A percentile compares a stretch with the other conserved stretches of the same genome.
phyloP scores from a whole-genome alignment of 192 early-diverging fungal species.

The Dissophora ornata region DNA sequence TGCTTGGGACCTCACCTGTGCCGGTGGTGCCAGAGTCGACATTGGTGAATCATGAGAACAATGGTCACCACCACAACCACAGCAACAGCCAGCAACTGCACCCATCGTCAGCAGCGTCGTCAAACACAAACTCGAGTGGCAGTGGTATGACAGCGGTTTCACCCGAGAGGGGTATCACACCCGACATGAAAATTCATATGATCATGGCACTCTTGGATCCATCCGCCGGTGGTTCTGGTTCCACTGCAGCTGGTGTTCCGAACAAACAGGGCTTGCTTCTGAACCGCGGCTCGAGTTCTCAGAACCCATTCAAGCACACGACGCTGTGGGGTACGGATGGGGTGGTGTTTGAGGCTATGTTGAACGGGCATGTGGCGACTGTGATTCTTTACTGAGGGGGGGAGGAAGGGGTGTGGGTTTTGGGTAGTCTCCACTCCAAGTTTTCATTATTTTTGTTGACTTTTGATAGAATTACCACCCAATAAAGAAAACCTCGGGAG shows the following conservation, averaged over 20 bases:
- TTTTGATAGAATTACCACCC: too few species aligned
- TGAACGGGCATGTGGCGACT: constrained; percentile 69
- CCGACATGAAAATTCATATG: constrained; percentile 46
- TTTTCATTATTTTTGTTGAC: too few species aligned
- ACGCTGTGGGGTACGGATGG: constrained; percentile 73
- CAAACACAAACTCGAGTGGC: background rate
- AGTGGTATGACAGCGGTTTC: constrained; percentile 13
- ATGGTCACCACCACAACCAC: too few species aligned
- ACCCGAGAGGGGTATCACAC: constrained; percentile 42
- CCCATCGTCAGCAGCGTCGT: background rate
- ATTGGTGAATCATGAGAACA: too few species aligned
- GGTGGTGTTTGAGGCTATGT: constrained; percentile 72
- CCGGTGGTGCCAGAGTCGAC: too few species aligned
- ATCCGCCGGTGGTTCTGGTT: constrained; percentile 30
- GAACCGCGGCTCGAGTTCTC: constrained; percentile 68
- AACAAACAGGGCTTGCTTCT: constrained; percentile 66
- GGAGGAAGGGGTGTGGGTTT: too few species aligned
- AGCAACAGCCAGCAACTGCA: constrained; percentile 5
- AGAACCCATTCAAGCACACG: constrained; percentile 79
- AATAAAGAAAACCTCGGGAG: too few species aligned
- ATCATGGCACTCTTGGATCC: constrained; percentile 33
- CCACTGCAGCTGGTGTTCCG: constrained; percentile 42
- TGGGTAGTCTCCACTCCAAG: too few species aligned
- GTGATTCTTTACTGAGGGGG: constrained; percentile 62
- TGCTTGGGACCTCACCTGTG: constrained; percentile 17